phyloP scores from a whole-genome alignment of 768 basidiomycete species.

The Boletus subcaerulescens region DNA sequence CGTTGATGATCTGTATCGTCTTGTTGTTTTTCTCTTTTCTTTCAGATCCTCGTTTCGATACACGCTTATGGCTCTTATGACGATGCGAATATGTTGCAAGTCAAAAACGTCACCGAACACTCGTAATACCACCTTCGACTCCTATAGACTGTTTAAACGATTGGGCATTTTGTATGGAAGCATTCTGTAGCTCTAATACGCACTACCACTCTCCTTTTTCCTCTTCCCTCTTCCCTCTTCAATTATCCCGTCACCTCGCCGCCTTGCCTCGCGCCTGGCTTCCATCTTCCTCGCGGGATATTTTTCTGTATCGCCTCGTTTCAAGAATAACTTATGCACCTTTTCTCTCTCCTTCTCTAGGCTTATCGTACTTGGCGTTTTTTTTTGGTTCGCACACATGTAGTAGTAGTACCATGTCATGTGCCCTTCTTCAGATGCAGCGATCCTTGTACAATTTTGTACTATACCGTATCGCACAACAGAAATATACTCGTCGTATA shows the following conservation, averaged over 20 bases:
- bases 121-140: constrained; percentile 8
- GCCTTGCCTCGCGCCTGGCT: neutral
- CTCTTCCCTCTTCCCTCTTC: neutral
- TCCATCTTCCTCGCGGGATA: neutral
- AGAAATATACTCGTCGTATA: too few relatives aligned
- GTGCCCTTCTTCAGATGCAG: neutral
- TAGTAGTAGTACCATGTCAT: constrained; percentile 28
- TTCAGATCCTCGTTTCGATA: neutral
- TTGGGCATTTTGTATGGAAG: constrained; percentile 18
- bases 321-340: constrained; percentile 23
- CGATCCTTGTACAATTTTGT: neutral
- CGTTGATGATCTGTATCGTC: constrained; percentile 13
- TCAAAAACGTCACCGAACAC: constrained; percentile 2
- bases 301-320: neutral
- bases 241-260: neutral
- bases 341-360: constrained; percentile 6
- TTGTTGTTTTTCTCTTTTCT: neutral
- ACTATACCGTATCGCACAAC: neutral
- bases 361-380: constrained; percentile 2
- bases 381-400: constrained; percentile 18
- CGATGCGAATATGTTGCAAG: constrained; percentile 9
- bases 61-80: constrained; percentile 3
- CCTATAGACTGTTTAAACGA: constrained; percentile 24
- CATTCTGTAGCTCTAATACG: constrained; percentile 30
- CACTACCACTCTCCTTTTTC: constrained; percentile 22